Percentiles rank a stretch among this genome's conserved stretches.
phyloP scores from a whole-genome alignment of 164 flowering plant species.

The Magnolia kwangsiensis region DNA sequence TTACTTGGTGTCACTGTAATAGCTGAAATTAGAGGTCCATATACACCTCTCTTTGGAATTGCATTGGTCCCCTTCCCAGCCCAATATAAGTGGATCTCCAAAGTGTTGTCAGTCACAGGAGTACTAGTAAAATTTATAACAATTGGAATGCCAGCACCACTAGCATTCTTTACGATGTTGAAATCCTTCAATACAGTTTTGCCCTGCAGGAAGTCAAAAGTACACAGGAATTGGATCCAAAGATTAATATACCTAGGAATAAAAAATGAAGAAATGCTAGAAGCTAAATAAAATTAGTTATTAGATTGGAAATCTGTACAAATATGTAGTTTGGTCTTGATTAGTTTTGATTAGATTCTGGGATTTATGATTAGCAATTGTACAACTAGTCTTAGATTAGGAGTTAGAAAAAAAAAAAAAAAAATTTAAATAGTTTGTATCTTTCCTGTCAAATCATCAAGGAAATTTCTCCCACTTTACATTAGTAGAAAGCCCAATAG shows the following conservation, averaged over 20 bases:
- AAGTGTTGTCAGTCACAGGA: neutral
- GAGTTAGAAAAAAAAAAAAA: too few species aligned
- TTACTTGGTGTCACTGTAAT: conserved; percentile 10
- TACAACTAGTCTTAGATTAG: too few species aligned
- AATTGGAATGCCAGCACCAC: neutral
- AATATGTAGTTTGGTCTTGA: too few species aligned
- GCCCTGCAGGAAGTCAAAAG: neutral
- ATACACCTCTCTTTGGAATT: neutral
- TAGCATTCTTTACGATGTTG: conserved; percentile 1
- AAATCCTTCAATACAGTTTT: conserved; percentile 4
- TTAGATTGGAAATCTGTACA: too few species aligned
- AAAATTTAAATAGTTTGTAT: too few species aligned
- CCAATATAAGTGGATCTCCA: conserved; percentile 8
- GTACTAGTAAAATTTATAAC: neutral
- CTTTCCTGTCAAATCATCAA: too few species aligned
- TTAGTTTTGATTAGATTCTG: too few species aligned
- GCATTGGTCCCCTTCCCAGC: conserved; percentile 2
- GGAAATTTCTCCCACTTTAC: too few species aligned
- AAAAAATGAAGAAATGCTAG: neutral
- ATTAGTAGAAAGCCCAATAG: neutral
- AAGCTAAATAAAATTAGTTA: neutral
- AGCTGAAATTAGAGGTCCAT: conserved; percentile 12
- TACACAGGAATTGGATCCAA: conserved; percentile 1
- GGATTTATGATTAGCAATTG: too few species aligned
- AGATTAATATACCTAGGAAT: neutral